Base-by-base conservation (phyloP, 768 basidiomycete genomes). In the Naganishia onofrii region DNA sequence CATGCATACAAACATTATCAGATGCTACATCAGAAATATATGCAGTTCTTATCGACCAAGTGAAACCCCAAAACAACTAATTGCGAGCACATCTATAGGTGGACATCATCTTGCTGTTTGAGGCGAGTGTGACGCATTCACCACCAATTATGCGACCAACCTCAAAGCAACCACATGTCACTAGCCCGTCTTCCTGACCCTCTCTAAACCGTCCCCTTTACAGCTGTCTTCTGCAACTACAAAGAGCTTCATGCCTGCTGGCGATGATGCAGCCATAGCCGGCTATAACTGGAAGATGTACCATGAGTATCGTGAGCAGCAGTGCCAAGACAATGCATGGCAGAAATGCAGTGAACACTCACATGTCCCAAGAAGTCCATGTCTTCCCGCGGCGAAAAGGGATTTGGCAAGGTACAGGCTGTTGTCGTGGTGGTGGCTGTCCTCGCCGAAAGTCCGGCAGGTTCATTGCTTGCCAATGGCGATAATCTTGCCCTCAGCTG, bases 281-380 rank as follows among this genome's bases (percentile, higher is more conserved):
- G 60, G 42, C 60, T 63, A 42, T 63, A 10, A 6, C 5, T 17
- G 23, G 19, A 28, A 2, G 34, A 36, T 12, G 34, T 32, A 7
- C 2, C 3, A 23, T n/a, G 48, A 21, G 23, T 7, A 51, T 3
- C 7, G 48, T 26, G 6, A n/a, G n/a, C 48, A 23, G 19, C n/a
- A n/a, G 46, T 46, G 46, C 5, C 21, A 15, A 46, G 15, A 17
- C 15, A 17, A 21, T 6, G 3, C 23, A n/a, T 9, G 8, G 9
- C 3, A 29, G 10, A 2, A 29, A 12, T 38, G 12, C 7, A n/a
- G 36, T 9, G 10, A 17, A 28, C 15, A 63, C 60, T 44, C 42
- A 63, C 60, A 44, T 63, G 60, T 23, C 60, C 42, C 38, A 63
- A 19, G 42, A 44, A 63, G 1, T 38, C 31, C 42, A 58, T n/a